Base-by-base conservation (phyloP, 1,139 yeast genomes). In the Komagataea norvegica region DNA sequence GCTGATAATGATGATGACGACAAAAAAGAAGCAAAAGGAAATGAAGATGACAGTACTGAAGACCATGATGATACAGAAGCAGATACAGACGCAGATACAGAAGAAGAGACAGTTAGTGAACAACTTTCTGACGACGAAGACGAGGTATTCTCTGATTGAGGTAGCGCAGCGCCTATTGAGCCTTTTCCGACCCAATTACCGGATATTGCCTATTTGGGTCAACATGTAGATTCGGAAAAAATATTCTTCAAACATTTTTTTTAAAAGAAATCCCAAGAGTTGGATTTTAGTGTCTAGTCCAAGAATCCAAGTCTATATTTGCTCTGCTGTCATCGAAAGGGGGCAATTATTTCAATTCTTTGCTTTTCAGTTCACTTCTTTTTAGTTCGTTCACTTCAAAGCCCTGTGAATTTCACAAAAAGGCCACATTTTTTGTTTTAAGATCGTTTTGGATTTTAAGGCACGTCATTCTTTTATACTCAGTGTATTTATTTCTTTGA, bases 31-130 rank as follows among this genome's bases (percentile, higher is more conserved):
- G 20, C 20, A 15, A 8, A 16, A 4, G 15, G 9, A 10, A 40
- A 37, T 9, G 36, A 33, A 25, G 48, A 44, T n/a, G 35, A 33
- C 10, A 22, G 11, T 10, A 25, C 35, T 22, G 27, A 32, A 29
- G 42, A 31, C 18, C n/a, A n/a, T n/a, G n/a, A n/a, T n/a, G n/a
- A n/a, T n/a, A 29, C 45, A 6, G 41, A 43, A 15, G 25, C 26
- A 4, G 41, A 37, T 7, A 36, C 33, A 2, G 39, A 31, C 2
- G 25, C 17, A 3, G 35, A 29, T 6, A 25, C 41, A n/a, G 34
- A 25, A 3, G 36, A 21, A n/a, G 34, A 31, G 10, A 33, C 30
- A 9, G 28, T 15, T n/a, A 27, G 21, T 4, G 31, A 18, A 15
- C 19, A 14, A 6, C 22, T 10, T 23, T 16, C 25, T 8, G 25